These are phyloP conservation scores for Aspergillus latus DNA, from an alignment of 2,329 filamentous ascomycete genomes.

Conservation along the genomic window DNA sequence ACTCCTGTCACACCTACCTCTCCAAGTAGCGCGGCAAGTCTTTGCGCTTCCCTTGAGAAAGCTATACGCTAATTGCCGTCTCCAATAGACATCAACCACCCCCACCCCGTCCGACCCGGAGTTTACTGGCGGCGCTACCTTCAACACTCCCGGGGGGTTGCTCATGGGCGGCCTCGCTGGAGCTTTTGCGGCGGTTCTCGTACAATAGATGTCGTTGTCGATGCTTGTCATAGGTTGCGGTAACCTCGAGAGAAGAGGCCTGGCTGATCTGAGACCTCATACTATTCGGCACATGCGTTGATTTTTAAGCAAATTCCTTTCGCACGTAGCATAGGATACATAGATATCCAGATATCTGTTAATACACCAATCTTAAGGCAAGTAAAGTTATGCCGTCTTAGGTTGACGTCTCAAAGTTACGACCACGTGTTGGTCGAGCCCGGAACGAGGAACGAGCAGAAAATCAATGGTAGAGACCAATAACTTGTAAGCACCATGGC, in stretches of 20 bases:
- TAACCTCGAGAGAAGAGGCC: background rate
- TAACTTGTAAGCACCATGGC: too few species aligned
- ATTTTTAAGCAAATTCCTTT: too few species aligned
- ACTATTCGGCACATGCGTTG: too few species aligned
- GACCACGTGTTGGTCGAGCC: too few species aligned
- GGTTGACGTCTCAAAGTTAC: too few species aligned
- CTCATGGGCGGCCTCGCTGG: background rate
- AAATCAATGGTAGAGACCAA: too few species aligned
- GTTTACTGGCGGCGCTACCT: background rate
- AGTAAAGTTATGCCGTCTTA: too few species aligned
- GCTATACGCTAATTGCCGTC: background rate
- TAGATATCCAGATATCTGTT: too few species aligned
- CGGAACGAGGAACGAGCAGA: too few species aligned
- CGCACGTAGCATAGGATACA: too few species aligned
- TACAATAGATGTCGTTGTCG: background rate
- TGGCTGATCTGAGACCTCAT: background rate
- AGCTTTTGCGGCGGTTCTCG: background rate
- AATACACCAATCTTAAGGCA: too few species aligned
- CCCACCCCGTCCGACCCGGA: background rate
- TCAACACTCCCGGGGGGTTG: background rate
- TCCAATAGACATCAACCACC: background rate
- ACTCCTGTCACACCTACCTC: background rate
- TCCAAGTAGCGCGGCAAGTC: slow-evolving; percentile 2
- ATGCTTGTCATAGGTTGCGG: background rate
- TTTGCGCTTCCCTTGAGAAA: background rate